A percentile compares a stretch with the other conserved stretches of the same genome.
phyloP scores from a whole-genome alignment of 352 stramenopile species.

The Pythium rishiriense region DNA sequence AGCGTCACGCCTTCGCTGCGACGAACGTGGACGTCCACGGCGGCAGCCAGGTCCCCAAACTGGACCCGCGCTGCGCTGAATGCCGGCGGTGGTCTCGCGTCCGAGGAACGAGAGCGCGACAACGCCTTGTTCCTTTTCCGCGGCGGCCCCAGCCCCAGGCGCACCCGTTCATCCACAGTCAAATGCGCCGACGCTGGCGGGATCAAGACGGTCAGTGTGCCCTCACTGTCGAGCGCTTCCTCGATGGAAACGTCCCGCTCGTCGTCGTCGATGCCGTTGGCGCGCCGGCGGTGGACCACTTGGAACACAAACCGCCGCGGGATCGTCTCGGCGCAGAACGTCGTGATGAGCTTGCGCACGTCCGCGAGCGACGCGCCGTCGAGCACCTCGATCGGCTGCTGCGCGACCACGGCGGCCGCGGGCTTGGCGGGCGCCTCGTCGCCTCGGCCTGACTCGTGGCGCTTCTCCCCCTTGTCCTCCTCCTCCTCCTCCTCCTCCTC shows the following conservation, averaged over 20 bases:
- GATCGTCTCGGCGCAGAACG: conserved; percentile 27
- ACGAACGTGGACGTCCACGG: conserved; percentile 17
- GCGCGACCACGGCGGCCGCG: conserved; percentile 3
- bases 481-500: neutral
- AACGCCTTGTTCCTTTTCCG: neutral
- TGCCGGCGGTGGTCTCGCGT: neutral
- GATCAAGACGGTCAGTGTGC: conserved; percentile 13
- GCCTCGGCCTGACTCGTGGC: too few species aligned
- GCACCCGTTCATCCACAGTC: neutral
- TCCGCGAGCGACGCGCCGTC: conserved; percentile 29
- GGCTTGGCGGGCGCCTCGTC: neutral
- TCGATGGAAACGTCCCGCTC: conserved; percentile 12
- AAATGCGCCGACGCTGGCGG: neutral
- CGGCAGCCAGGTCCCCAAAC: conserved; percentile 18
- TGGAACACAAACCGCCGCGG: conserved; percentile 28
- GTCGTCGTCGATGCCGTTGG: neutral
- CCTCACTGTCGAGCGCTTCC: conserved; percentile 17
- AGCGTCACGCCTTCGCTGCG: conserved; percentile 15
- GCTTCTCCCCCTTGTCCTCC: too few species aligned
- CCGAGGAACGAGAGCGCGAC: neutral
- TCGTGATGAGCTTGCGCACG: conserved; percentile 31
- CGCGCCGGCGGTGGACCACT: conserved; percentile 3
- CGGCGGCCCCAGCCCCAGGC: neutral
- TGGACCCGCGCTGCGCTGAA: conserved; percentile 14
- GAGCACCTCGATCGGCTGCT: conserved; percentile 28